A percentile compares a stretch with the other conserved stretches of the same genome.
Evolutionary conservation across 2,329 filamentous ascomycete species (phyloP).

Genomic region (Botryotinia convoluta): DNA sequence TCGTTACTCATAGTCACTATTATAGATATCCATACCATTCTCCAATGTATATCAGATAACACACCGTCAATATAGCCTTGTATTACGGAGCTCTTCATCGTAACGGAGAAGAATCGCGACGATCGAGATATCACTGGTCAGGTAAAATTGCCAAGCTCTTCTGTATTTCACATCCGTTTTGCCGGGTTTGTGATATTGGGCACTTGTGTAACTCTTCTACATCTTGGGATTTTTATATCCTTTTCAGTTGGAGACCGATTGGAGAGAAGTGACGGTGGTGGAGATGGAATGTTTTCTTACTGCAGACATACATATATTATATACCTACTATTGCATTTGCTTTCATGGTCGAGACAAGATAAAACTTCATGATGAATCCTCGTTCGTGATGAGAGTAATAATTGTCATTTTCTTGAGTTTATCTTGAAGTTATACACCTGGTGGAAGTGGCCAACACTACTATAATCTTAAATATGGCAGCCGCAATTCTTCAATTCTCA

Average conservation of each 20-base stretch:
- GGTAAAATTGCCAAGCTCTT: not conserved
- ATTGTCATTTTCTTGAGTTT: not conserved
- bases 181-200: not conserved
- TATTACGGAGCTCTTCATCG: not conserved
- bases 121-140: not conserved
- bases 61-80: not conserved
- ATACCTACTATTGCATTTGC: not conserved
- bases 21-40: not conserved
- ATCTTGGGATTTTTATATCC: not conserved
- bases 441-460: not conserved
- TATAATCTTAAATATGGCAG: not conserved
- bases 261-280: not conserved
- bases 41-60: not conserved
- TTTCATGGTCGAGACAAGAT: not conserved
- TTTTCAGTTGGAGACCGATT: not conserved
- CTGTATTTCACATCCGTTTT: not conserved
- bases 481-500: not conserved
- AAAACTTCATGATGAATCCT: not conserved
- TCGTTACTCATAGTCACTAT: not conserved
- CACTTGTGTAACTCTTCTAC: not conserved
- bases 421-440: not conserved
- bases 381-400: not conserved
- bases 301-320: not conserved
- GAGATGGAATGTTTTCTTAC: not conserved
- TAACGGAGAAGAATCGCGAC: not conserved